Evolutionary conservation across 2,329 filamentous ascomycete genomes (phyloP).

Genomic region (Chrysosporium keratinophilum): DNA sequence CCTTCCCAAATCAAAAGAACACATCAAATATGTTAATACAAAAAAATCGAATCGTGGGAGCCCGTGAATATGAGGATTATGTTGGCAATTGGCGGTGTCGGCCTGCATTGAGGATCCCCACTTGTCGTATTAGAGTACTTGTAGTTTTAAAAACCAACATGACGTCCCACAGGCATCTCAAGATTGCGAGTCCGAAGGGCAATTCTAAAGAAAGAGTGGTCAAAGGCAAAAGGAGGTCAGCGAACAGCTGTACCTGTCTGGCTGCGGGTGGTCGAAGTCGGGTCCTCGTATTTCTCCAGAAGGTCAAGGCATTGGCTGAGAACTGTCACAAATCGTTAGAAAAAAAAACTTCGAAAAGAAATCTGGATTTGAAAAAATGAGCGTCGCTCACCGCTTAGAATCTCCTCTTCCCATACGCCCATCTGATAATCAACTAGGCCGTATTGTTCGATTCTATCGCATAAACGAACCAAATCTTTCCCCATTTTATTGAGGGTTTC

Average conservation of each 20-base stretch:
- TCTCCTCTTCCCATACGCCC: slow-evolving; percentile 90
- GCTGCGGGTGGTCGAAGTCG: slow-evolving; percentile 5
- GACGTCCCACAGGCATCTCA: neutral
- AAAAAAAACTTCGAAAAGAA: neutral
- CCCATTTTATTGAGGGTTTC: slow-evolving; percentile 68
- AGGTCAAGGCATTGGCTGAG: slow-evolving; percentile 16
- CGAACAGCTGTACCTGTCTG: slow-evolving; percentile 3
- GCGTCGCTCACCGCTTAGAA: slow-evolving; percentile 58
- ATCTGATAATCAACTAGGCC: slow-evolving; percentile 97
- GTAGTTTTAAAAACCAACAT: neutral
- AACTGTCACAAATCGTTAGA: slow-evolving; percentile 8
- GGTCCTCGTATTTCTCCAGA: slow-evolving; percentile 10
- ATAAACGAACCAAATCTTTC: slow-evolving; percentile 68
- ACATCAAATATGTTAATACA: slow-evolving; percentile 2
- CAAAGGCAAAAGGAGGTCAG: neutral
- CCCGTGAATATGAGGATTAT: neutral
- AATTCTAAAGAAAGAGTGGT: neutral
- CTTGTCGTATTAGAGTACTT: neutral
- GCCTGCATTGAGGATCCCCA: neutral
- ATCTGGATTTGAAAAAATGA: neutral
- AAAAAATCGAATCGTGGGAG: neutral
- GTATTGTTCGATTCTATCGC: slow-evolving; percentile 76
- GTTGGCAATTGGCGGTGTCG: neutral
- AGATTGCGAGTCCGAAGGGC: neutral
- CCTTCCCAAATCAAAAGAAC: neutral